Conservation (phyloP, 345 rosid species). For the Acer saccharum region DNA sequence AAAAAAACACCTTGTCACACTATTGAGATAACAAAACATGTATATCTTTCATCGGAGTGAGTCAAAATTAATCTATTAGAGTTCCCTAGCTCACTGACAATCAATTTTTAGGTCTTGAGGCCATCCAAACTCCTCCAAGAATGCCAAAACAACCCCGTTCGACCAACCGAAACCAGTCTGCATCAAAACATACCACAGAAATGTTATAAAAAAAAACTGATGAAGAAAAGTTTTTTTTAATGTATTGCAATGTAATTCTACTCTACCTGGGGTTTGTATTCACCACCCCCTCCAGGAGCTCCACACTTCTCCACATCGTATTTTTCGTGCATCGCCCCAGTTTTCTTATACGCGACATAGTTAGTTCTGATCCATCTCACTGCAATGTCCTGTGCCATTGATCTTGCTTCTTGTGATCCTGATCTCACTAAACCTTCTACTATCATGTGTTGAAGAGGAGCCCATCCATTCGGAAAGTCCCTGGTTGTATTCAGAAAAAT, state of each 20-base stretch:
- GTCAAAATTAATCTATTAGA: neutral
- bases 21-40: no score
- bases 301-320: constrained; percentile 47
- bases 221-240: no score
- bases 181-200: constrained; percentile 18
- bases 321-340: constrained; percentile 63
- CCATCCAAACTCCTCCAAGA: constrained; percentile 97
- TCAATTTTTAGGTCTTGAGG: constrained; percentile 51
- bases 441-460: constrained; percentile 81
- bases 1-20: no score
- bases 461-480: constrained; percentile 98
- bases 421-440: constrained; percentile 75
- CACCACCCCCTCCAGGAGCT: constrained; percentile 51
- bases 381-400: constrained; percentile 74
- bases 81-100: constrained; percentile 26
- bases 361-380: constrained; percentile 76
- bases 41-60: neutral
- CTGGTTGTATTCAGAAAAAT: constrained; percentile 32
- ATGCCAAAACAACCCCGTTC: constrained; percentile 78
- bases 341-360: constrained; percentile 50
- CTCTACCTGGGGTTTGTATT: constrained; percentile 39
- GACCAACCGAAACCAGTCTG: constrained; percentile 99
- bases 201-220: neutral
- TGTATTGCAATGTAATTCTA: neutral
- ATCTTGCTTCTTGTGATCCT: constrained; percentile 46